Percentiles rank a stretch among this genome's conserved stretches.
phyloP scores from a whole-genome alignment of 805 yeast genomes.

The Clavispora fructus region DNA sequence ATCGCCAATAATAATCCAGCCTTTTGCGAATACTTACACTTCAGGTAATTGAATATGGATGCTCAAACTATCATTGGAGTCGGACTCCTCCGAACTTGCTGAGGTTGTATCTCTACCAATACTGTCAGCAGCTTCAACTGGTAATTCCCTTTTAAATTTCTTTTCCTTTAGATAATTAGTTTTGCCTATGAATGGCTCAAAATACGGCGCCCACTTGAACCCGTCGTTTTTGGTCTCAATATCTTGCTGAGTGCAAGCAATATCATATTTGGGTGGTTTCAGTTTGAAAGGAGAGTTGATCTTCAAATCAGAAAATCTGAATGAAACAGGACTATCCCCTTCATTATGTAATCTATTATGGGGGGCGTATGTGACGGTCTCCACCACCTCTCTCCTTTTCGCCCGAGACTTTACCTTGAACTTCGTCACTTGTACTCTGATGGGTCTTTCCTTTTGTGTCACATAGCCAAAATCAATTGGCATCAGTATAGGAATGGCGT shows the following conservation, averaged over 20 bases:
- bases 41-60: conserved; percentile 26
- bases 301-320: neutral
- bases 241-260: neutral
- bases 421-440: neutral
- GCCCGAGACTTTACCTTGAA: neutral
- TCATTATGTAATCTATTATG: neutral
- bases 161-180: neutral
- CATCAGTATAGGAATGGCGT: conserved; percentile 18
- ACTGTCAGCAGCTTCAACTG: neutral
- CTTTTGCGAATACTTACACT: neutral
- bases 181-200: conserved; percentile 8
- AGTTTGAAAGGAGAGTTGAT: neutral
- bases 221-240: neutral
- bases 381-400: neutral
- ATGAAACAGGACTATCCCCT: neutral
- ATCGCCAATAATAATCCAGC: no score
- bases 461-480: neutral
- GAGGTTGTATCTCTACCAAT: neutral
- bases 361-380: neutral
- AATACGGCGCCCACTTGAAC: conserved; percentile 10
- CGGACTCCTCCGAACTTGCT: neutral
- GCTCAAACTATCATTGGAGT: conserved; percentile 21
- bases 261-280: neutral
- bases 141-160: neutral
- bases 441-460: neutral